Base-by-base conservation (phyloP, 345 rosid species). In the Litchi chinensis region DNA sequence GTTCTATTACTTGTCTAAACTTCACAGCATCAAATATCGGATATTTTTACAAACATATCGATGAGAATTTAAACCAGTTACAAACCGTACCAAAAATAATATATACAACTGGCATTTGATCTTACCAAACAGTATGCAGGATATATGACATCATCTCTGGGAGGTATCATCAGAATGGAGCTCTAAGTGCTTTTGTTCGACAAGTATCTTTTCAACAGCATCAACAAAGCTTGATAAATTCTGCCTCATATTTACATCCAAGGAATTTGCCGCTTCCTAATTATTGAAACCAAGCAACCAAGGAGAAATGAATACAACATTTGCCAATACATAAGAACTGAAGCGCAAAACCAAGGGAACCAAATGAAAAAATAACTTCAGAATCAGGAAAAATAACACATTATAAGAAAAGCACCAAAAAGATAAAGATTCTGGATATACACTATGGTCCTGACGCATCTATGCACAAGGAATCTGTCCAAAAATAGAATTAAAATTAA, bases 231-330 rank as follows among this genome's bases (percentile, higher is more conserved):
- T 78, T 46, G 86, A 65, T 81, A 91, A 79, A 74, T 82, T 86
- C 68, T 76, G 82, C 32, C 89, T 84, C 44, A 60, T 21, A 5
- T 80, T 62, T 39, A 68, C 70, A 65, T 87, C 90, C 79, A 88
- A 54, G 59, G 87, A 86, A 68, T 87, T 89, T 21, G 82, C 90
- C 44, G 71, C 70, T 82, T 88, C 90, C 92, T 91, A 62, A 64
- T 5, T 59, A 77, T 63, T 44, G 18, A 71, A 63, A 79, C 71
- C n/a, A 68, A 64, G 37, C 10, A 43, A 77, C 54, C 69, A 43
- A 50, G 7, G 68, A 37, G 5, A 73, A 73, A 65, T 8, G 15
- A 78, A 6, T n/a, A 41, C 22, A 44, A 13, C 22, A 65, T 46
- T 37, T n/a, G 41, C 63, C 52, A 16, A 59, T 15, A 26, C 7